phyloP scores from a whole-genome alignment of 2,329 filamentous ascomycete species.

The Xylogone sp. region DNA sequence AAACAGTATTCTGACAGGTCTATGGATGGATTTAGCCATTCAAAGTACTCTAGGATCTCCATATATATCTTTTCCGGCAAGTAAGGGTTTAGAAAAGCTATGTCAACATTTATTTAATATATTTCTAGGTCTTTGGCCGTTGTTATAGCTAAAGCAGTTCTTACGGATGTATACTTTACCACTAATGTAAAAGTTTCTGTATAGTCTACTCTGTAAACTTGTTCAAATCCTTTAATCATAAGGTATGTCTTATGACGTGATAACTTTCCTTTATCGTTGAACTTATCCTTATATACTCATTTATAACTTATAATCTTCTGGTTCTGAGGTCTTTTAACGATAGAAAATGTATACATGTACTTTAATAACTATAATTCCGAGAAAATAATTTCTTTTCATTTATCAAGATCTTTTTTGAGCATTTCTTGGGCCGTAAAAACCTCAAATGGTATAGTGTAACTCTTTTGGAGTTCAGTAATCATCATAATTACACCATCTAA shows the following conservation, averaged over 20 bases:
- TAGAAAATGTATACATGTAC: neutral
- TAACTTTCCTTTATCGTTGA: neutral
- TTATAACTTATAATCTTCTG: neutral
- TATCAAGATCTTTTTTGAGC: neutral
- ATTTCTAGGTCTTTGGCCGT: conserved; percentile 3
- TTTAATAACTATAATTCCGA: neutral
- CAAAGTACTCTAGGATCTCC: neutral
- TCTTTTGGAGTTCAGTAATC: neutral
- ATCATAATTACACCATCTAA: neutral
- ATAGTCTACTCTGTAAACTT: neutral
- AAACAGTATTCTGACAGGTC: neutral
- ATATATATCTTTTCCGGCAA: neutral
- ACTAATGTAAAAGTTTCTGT: conserved; percentile 3
- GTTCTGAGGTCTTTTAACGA: neutral
- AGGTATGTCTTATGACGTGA: neutral
- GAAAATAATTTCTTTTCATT: neutral
- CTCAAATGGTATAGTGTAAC: neutral
- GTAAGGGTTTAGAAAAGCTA: neutral
- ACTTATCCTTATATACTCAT: neutral
- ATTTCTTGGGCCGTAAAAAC: neutral
- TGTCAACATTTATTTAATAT: conserved; percentile 1
- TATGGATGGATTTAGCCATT: neutral
- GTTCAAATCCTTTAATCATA: neutral
- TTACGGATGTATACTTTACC: neutral
- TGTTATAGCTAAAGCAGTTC: conserved; percentile 1